Conservation (phyloP, 1,284 basidiomycete species). For the Cutaneotrichosporon cyanovorans region DNA sequence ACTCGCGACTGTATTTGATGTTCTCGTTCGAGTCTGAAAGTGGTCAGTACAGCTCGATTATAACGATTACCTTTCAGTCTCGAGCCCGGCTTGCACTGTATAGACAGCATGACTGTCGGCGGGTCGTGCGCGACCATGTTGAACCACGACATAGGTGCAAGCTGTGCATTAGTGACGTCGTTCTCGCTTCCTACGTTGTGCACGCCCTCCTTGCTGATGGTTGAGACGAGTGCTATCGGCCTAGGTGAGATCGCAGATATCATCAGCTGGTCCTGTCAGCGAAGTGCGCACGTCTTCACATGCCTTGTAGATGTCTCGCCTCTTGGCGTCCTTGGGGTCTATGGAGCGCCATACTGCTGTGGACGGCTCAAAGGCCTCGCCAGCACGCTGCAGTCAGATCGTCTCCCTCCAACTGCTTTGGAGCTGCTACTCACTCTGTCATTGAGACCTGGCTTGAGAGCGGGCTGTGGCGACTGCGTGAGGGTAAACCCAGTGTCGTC, state of each 20-base stretch:
- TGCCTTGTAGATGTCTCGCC: too few relatives aligned
- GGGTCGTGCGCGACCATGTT: conserved; percentile 54
- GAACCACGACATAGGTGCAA: conserved; percentile 45
- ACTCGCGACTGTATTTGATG: conserved; percentile 60
- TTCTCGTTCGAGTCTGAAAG: conserved; percentile 57
- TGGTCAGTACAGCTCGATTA: not conserved
- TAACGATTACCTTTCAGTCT: conserved; percentile 4
- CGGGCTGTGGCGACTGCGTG: too few relatives aligned
- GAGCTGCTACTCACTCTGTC: too few relatives aligned
- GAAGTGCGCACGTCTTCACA: too few relatives aligned
- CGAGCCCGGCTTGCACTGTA: conserved; percentile 27
- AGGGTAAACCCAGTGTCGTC: too few relatives aligned
- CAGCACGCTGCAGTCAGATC: too few relatives aligned
- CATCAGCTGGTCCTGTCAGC: not conserved
- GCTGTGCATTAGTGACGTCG: conserved; percentile 11
- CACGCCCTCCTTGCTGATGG: conserved; percentile 52
- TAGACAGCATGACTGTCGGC: conserved; percentile 59
- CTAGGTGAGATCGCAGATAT: conserved; percentile 48
- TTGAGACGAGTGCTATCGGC: conserved; percentile 67
- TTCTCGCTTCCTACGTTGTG: conserved; percentile 53
- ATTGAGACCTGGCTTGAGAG: too few relatives aligned
- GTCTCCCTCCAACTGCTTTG: too few relatives aligned
- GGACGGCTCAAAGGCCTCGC: too few relatives aligned
- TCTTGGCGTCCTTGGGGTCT: too few relatives aligned
- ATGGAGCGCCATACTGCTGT: too few relatives aligned